Conservation (phyloP, 192 early-diverging fungal species). For the Umbelopsis isabellina region DNA sequence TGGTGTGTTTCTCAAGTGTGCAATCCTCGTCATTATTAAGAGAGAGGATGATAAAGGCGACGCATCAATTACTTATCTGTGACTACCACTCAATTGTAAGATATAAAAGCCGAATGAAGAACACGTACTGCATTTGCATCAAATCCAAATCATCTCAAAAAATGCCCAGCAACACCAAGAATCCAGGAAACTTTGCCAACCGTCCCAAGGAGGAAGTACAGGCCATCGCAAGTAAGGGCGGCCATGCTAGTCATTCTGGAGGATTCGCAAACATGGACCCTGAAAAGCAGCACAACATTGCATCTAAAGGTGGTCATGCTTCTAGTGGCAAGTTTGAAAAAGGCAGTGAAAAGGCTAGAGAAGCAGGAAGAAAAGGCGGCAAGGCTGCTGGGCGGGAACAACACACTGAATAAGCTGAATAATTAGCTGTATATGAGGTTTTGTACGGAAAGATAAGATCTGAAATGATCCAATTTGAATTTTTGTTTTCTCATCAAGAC, state of each 20-base stretch:
- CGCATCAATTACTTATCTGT: too few relatives aligned
- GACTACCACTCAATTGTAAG: not conserved
- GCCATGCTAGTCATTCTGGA: conserved; percentile 35
- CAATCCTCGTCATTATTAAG: too few relatives aligned
- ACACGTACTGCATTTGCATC: not conserved
- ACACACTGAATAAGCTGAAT: not conserved
- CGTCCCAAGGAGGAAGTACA: conserved; percentile 44
- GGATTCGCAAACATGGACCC: conserved; percentile 45
- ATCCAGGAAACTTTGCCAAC: conserved; percentile 47
- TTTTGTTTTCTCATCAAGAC: too few relatives aligned
- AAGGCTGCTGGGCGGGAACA: not conserved
- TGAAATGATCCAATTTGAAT: too few relatives aligned
- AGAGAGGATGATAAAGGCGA: too few relatives aligned
- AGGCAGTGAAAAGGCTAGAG: conserved; percentile 39
- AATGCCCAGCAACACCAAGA: conserved; percentile 14
- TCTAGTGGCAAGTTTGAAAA: conserved; percentile 32
- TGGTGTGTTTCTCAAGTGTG: too few relatives aligned
- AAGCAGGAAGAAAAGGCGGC: conserved; percentile 42
- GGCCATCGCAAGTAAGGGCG: conserved; percentile 37
- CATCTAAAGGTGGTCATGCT: conserved; percentile 38
- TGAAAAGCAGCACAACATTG: conserved; percentile 37
- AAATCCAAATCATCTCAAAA: not conserved
- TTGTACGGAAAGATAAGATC: too few relatives aligned
- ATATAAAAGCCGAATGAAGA: not conserved
- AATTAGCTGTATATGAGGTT: too few relatives aligned